phyloP scores from a whole-genome alignment of 202 grass and related monocot genomes.

The Setaria italica region DNA sequence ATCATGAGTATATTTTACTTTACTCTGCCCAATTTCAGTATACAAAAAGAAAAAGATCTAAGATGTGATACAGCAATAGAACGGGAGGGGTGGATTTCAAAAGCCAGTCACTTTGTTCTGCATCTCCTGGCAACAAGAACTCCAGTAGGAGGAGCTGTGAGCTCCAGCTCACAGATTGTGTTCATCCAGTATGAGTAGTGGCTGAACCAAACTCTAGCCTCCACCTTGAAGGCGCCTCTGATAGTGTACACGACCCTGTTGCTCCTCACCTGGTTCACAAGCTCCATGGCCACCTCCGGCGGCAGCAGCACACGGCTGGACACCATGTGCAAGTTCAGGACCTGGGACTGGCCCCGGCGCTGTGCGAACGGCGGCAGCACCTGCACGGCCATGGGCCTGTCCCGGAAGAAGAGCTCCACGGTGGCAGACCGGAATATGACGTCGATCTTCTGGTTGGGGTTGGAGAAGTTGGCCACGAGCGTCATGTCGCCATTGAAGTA shows the following conservation, averaged over 20 bases:
- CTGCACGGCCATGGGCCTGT: slow-evolving; percentile 69
- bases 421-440: slow-evolving; percentile 61
- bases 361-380: slow-evolving; percentile 71
- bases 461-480: slow-evolving; percentile 83
- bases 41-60: slow-evolving; percentile 12
- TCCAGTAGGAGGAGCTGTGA: slow-evolving; percentile 84
- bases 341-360: slow-evolving; percentile 53
- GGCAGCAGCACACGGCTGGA: slow-evolving; percentile 80
- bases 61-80: slow-evolving; percentile 2
- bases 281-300: slow-evolving; percentile 57
- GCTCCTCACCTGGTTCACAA: slow-evolving; percentile 74
- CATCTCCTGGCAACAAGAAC: slow-evolving; percentile 75
- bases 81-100: slow-evolving; percentile 9
- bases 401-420: slow-evolving; percentile 75
- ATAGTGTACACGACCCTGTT: slow-evolving; percentile 77
- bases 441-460: slow-evolving; percentile 81
- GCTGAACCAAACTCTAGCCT: slow-evolving; percentile 62
- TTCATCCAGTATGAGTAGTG: slow-evolving; percentile 77
- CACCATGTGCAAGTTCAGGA: slow-evolving; percentile 77
- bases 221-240: slow-evolving; percentile 73
- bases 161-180: slow-evolving; percentile 63
- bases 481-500: slow-evolving; percentile 84
- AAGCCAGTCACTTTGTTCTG: slow-evolving; percentile 55
- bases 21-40: slow-evolving; percentile 30
- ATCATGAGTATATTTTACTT: slow-evolving; percentile 32